Base-by-base conservation (phyloP, 495 filamentous ascomycete genomes). In the Talaromyces borbonicus region DNA sequence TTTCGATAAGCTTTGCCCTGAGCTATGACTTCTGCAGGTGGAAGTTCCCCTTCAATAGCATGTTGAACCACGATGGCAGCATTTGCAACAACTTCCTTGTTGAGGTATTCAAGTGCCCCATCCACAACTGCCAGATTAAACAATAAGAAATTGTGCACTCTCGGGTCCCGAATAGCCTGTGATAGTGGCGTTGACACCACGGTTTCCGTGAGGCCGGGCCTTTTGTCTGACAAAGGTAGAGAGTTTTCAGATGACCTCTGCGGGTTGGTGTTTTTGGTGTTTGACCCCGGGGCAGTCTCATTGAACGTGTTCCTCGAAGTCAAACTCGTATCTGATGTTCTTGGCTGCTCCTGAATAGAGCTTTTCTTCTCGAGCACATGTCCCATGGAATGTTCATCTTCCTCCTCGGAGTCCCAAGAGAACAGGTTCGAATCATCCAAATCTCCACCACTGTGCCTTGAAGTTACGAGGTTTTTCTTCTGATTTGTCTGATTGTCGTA, bases 1-100 rank as follows among this genome's bases (percentile, higher is more conserved):
- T 54, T 43, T 5, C 61, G 57, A 22, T 65, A 52, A 18, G 25
- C 43, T 35, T 66, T 65, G 50, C 68, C 68, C 33, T 62, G 57
- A 2, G 60, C 48, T n/a, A 69, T 54, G 26, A 72, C 32, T 30
- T 66, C 62, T 3, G 59, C 61, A 2, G 61, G 58, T 11, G 54
- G 53, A 49, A 56, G 56, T 16, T 49, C 26, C n/a, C 66, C 65
- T 47, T 59, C 58, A 64, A 72, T 68, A 26, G 59, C 61, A 36
- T 61, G 55, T 38, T 67, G 49, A 36, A 66, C 68, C 8, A 69
- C 59, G 38, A 66, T 50, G 31, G 61, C 59, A 0, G 68, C 59
- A 32, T 72, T 70, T 22, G 53, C 61, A 39, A 58, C 53, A 8
- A 64, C 45, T 1, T 54, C 63, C 14, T 55, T 33, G 36, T 57